Base-by-base conservation (phyloP, 306 rosid species). In the Lupinus albus region DNA sequence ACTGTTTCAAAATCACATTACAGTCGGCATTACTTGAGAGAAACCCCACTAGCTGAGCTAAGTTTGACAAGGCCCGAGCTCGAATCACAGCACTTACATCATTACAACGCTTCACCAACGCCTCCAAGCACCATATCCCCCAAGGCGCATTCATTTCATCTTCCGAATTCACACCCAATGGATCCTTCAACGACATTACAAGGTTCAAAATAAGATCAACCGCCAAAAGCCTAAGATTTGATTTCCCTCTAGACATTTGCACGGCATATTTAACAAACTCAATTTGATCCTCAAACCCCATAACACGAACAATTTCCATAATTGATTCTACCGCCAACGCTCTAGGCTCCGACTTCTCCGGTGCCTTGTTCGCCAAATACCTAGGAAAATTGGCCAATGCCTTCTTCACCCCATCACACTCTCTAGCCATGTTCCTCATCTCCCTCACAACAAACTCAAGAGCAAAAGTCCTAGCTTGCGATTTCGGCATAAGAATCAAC, bases 341-440 rank as follows among this genome's bases (percentile, higher is more conserved):
- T 61, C 98, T 73, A 12, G 84, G 89, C 78, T 89, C 98, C 2
- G 98, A 76, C 60, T 80, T 92, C 74, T 89, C 96, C 0, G 91
- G 96, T 0, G 91, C 91, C 85, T 80, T 92, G 50, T 62, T 75
- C 2, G 45, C 87, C 91, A 92, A 80, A 64, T 87, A 89, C 78
- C 80, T 59, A 0, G 96, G 93, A 53, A 87, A 83, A 82, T 89
- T 84, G 66, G 83, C 84, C 65, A 89, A 50, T 1, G 91, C 96
- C 3, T 80, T 86, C 82, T 73, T 84, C 59, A 87, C 89, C 11
- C 85, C 89, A 30, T 75, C 84, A 6, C 73, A 72, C 1, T 57
- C 68, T 10, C 60, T 45, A 2, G 57, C 74, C 3, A 78, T 41
- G 18, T 47, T 44, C 74, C 35, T 73, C 76, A 88, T 76, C 49